A percentile compares a stretch with the other conserved stretches of the same genome.
phyloP scores from a whole-genome alignment of 2,329 filamentous ascomycete species.

The Taxawa tesnikishii region DNA sequence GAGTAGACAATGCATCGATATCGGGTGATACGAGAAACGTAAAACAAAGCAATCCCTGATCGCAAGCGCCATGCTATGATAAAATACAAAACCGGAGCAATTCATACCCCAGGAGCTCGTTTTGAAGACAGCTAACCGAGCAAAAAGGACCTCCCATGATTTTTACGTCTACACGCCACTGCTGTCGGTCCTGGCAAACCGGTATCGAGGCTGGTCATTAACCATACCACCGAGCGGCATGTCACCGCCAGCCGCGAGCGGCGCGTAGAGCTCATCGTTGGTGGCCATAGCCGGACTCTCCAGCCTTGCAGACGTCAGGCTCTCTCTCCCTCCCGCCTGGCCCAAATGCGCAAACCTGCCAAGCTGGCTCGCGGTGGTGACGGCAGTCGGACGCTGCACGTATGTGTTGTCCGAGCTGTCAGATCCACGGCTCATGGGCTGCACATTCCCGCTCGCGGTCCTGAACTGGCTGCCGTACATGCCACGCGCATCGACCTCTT shows the following conservation, averaged over 20 bases:
- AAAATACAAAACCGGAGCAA: too few species aligned
- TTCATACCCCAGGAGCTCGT: too few species aligned
- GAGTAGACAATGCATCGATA: too few species aligned
- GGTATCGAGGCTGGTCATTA: constrained; percentile 5
- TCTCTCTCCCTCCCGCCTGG: constrained; percentile 2
- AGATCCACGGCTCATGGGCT: constrained; percentile 6
- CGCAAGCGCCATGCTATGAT: too few species aligned
- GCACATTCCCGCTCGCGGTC: too few species aligned
- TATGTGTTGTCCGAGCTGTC: constrained; percentile 7
- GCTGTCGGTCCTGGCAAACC: constrained; percentile 10
- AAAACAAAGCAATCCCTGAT: too few species aligned
- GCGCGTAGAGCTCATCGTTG: constrained; percentile 8
- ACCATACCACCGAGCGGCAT: constrained; percentile 8
- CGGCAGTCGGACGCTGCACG: background rate
- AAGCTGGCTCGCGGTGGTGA: constrained; percentile 7
- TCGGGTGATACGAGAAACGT: too few species aligned
- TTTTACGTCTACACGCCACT: constrained; percentile 8
- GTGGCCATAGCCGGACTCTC: constrained; percentile 8
- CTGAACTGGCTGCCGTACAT: constrained; percentile 12
- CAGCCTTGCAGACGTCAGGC: constrained; percentile 1
- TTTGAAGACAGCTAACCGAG: too few species aligned
- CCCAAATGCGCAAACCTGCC: constrained; percentile 7
- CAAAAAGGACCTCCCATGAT: too few species aligned
- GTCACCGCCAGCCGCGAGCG: constrained; percentile 5
- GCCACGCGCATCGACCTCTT: background rate